phyloP scores from a whole-genome alignment of 2,329 filamentous ascomycete species.

The Exophiala dermatitidis region DNA sequence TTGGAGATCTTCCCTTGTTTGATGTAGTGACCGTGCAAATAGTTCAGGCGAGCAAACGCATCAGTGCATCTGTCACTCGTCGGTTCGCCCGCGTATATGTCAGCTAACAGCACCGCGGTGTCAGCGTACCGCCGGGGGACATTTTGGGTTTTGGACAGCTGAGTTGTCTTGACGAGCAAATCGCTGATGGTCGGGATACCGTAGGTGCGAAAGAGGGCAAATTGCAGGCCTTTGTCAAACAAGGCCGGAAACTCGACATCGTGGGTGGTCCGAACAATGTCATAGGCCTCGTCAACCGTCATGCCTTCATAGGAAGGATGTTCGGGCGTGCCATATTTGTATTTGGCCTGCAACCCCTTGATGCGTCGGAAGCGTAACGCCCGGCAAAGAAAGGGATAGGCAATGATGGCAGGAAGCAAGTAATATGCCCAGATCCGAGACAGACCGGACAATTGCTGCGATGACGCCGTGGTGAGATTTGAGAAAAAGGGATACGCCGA shows the following conservation, averaged over 20 bases:
- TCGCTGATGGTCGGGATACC: slow-evolving; percentile 50
- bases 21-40: slow-evolving; percentile 53
- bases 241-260: slow-evolving; percentile 24
- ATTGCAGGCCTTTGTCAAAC: slow-evolving; percentile 26
- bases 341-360: slow-evolving; percentile 19
- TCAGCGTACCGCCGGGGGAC: slow-evolving; percentile 50
- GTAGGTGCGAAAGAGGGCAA: slow-evolving; percentile 42
- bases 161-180: slow-evolving; percentile 44
- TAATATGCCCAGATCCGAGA: slow-evolving; percentile 22
- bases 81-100: slow-evolving; percentile 38
- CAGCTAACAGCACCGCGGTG: slow-evolving; percentile 44
- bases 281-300: slow-evolving; percentile 39
- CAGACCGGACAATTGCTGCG: slow-evolving; percentile 7
- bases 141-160: slow-evolving; percentile 42
- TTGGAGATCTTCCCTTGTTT: slow-evolving; percentile 54
- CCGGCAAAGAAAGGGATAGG: slow-evolving; percentile 23
- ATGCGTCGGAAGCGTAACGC: slow-evolving; percentile 21
- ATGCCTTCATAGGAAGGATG: slow-evolving; percentile 34
- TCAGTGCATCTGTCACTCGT: slow-evolving; percentile 39
- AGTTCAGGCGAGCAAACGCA: slow-evolving; percentile 59
- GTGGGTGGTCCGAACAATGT: slow-evolving; percentile 19
- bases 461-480: slow-evolving; percentile 10
- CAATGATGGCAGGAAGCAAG: slow-evolving; percentile 15
- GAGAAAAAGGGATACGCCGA: slow-evolving; percentile 11
- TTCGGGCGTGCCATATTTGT: slow-evolving; percentile 20